phyloP scores from a whole-genome alignment of 108 stramenopile genomes.

The Conticribra weissflogii region DNA sequence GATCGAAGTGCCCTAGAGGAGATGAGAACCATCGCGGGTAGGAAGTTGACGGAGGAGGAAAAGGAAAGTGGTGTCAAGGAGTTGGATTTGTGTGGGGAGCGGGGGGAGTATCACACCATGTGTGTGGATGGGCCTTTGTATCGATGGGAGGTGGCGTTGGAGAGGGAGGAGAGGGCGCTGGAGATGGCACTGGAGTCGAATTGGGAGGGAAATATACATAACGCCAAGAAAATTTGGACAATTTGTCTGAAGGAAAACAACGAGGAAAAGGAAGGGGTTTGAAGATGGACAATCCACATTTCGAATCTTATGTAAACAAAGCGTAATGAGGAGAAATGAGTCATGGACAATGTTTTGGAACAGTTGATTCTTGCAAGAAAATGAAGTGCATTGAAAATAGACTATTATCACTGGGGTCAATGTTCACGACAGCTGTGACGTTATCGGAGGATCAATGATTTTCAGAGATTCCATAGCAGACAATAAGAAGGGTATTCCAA shows the following conservation, averaged over 20 bases:
- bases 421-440: too few species aligned
- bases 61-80: conserved; percentile 28
- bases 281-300: too few species aligned
- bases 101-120: conserved; percentile 65
- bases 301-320: too few species aligned
- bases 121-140: conserved; percentile 50
- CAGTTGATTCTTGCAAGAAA: too few species aligned
- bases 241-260: conserved; percentile 17
- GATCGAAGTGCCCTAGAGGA: conserved; percentile 35
- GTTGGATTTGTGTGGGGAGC: conserved; percentile 55
- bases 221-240: conserved; percentile 20
- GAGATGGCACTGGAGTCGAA: conserved; percentile 3
- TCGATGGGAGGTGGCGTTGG: conserved; percentile 9
- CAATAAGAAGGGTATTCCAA: too few species aligned
- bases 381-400: too few species aligned
- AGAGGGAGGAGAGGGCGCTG: conserved; percentile 1
- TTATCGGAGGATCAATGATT: too few species aligned
- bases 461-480: too few species aligned
- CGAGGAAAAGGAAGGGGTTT: too few species aligned
- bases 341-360: too few species aligned
- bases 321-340: too few species aligned
- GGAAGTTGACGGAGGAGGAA: conserved; percentile 32
- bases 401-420: too few species aligned
- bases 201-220: conserved; percentile 34
- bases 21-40: conserved; percentile 34